These are phyloP conservation scores for Gastrodia elata DNA, from an alignment of 106 monocot genomes.

Conservation along the genomic window DNA sequence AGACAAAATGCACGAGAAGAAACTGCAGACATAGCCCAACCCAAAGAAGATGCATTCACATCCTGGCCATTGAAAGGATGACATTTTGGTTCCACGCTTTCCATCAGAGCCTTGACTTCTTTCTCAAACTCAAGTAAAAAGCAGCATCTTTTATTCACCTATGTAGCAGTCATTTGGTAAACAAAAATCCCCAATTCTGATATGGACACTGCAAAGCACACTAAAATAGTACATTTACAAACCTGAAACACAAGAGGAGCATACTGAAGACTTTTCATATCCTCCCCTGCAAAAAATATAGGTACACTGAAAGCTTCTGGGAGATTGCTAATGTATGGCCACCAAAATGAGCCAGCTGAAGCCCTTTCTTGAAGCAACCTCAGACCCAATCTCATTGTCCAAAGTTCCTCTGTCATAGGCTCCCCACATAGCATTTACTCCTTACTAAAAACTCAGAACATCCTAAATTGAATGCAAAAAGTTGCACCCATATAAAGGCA, in stretches of 20 bases:
- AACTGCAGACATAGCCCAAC: constrained; percentile 97
- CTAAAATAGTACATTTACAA: neutral
- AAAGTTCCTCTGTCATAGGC: constrained; percentile 93
- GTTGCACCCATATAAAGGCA: constrained; percentile 14
- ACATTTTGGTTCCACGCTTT: constrained; percentile 19
- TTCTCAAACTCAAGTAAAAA: constrained; percentile 87
- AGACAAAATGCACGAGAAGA: constrained; percentile 96
- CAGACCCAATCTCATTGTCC: constrained; percentile 93
- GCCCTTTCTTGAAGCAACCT: constrained; percentile 93
- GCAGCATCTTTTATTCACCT: constrained; percentile 95
- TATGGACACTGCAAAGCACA: neutral
- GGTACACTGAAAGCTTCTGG: constrained; percentile 75
- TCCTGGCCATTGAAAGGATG: constrained; percentile 90
- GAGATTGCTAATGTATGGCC: constrained; percentile 94
- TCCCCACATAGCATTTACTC: constrained; percentile 55
- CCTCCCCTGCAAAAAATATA: constrained; percentile 82
- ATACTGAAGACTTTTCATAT: constrained; percentile 85
- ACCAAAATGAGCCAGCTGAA: constrained; percentile 70
- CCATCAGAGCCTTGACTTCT: constrained; percentile 38
- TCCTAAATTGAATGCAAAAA: constrained; percentile 33
- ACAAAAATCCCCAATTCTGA: neutral
- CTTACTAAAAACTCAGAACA: constrained; percentile 30
- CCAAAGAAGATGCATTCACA: constrained; percentile 72
- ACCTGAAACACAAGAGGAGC: constrained; percentile 90
- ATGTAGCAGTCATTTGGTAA: constrained; percentile 1